Evolutionary conservation across 2,329 filamentous ascomycete species (phyloP).

Genomic region (Sarocladium strictum): DNA sequence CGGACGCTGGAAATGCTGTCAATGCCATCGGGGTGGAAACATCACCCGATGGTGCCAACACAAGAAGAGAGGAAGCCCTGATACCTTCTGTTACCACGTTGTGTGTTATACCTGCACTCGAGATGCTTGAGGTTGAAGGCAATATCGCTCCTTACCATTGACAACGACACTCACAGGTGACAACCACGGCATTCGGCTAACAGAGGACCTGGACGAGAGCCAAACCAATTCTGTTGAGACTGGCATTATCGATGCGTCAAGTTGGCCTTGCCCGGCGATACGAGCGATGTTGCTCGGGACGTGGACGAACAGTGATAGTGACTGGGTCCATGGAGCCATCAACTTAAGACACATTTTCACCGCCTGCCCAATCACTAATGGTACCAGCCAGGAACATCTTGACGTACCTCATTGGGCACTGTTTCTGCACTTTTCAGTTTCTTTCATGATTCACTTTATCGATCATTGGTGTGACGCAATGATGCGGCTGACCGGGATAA

Average conservation of each 20-base stretch:
- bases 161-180: too few species aligned
- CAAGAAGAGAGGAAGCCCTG: conserved; percentile 37
- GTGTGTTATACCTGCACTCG: conserved; percentile 38
- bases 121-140: conserved; percentile 18
- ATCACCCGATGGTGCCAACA: conserved; percentile 38
- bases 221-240: too few species aligned
- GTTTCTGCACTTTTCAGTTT: too few species aligned
- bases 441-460: not conserved
- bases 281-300: not conserved
- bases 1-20: conserved; percentile 44
- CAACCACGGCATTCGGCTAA: too few species aligned
- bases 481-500: too few species aligned
- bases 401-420: too few species aligned
- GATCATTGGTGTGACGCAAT: not conserved
- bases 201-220: too few species aligned
- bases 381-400: too few species aligned
- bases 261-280: not conserved
- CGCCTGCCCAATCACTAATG: too few species aligned
- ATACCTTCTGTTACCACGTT: conserved; percentile 47
- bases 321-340: too few species aligned
- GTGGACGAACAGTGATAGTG: too few species aligned
- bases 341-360: not conserved
- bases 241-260: too few species aligned
- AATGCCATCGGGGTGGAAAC: conserved; percentile 41
- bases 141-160: not conserved